These are phyloP conservation scores for Murraya koenigii DNA, from an alignment of 345 rosid genomes.

Conservation along the genomic window DNA sequence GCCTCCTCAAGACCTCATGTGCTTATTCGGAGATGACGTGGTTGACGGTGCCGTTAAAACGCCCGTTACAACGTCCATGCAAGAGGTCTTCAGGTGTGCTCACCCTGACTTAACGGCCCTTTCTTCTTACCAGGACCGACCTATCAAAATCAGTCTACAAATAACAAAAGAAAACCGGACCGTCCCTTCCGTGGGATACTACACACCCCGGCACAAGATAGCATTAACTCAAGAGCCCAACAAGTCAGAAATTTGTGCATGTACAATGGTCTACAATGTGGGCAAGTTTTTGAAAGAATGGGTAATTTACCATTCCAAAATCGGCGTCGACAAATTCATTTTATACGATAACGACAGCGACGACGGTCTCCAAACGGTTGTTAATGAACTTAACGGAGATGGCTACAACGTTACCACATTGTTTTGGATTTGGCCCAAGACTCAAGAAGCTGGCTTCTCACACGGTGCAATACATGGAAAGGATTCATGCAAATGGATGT, in stretches of 20 bases:
- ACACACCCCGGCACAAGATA: constrained; percentile 35
- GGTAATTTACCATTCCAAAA: constrained; percentile 68
- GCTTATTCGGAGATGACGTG: constrained; percentile 47
- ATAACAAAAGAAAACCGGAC: constrained; percentile 21
- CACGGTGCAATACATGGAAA: constrained; percentile 53
- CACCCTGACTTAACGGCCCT: constrained; percentile 46
- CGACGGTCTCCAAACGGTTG: constrained; percentile 42
- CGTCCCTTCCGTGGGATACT: constrained; percentile 73
- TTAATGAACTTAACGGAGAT: constrained; percentile 38
- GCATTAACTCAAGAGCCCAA: constrained; percentile 5
- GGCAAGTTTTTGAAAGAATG: constrained; percentile 78
- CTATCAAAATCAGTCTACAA: constrained; percentile 54
- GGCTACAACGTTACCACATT: constrained; percentile 47
- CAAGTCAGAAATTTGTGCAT: constrained; percentile 55
- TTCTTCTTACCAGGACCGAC: constrained; percentile 6
- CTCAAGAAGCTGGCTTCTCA: constrained; percentile 92
- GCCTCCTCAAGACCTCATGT: constrained; percentile 41
- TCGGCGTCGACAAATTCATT: constrained; percentile 72
- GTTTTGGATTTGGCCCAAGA: constrained; percentile 81
- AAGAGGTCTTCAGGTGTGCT: constrained; percentile 77
- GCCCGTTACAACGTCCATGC: constrained; percentile 66
- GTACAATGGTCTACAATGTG: constrained; percentile 81
- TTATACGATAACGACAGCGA: constrained; percentile 80
- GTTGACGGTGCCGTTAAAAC: constrained; percentile 39
- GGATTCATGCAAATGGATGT: constrained; percentile 69